Base-by-base conservation (phyloP, 78 protist species). In the Speleostelium caveatum region DNA sequence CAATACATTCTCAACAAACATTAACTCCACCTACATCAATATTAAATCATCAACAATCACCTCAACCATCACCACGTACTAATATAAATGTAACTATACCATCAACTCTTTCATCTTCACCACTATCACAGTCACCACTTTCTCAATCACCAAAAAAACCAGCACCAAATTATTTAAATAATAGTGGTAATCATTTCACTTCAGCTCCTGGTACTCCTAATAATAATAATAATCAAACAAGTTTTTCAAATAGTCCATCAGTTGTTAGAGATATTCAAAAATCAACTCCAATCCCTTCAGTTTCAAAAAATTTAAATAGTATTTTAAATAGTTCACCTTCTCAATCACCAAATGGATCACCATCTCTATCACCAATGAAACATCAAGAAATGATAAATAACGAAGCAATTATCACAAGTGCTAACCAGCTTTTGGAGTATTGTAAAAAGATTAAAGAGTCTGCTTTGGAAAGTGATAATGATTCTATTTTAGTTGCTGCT, bases 381-480 rank as follows among this genome's bases (percentile, higher is more conserved):
- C 62, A 19, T 19, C 3, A 14, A 1, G 39, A 60, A 17, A 7
- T 12, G 12, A 26, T 26, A 17, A 17, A 6, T 17, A 5, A 26
- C 30, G 75, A 39, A 6, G 59, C 39, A 12, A 56, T 73, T 28
- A 63, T 55, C 3, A 73, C 35, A 33, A 10, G 65, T 12, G 32
- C 79, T 16, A 28, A 49, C 36, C n/a, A 55, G 2, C 60, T 73
- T 38, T 49, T 73, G 14, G 62, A 49, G 45, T 55, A 67, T 59
- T 53, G 67, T 14, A 69, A 59, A n/a, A 41, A 55, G 24, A 83
- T 83, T 26, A 83, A 61, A 12, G 73, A 83, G 51, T 63, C 75
- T 14, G n/a, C 77, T 30, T 68, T 83, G 30, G 67, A 71, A 26
- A 41, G 59, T 68, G 78, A 72, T 12, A 60, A 45, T 35, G 62